Percentiles rank a stretch among this genome's conserved stretches.
Evolutionary conservation across 78 protist genomes (phyloP).

Genomic region (Dictyostelium discoideum): DNA sequence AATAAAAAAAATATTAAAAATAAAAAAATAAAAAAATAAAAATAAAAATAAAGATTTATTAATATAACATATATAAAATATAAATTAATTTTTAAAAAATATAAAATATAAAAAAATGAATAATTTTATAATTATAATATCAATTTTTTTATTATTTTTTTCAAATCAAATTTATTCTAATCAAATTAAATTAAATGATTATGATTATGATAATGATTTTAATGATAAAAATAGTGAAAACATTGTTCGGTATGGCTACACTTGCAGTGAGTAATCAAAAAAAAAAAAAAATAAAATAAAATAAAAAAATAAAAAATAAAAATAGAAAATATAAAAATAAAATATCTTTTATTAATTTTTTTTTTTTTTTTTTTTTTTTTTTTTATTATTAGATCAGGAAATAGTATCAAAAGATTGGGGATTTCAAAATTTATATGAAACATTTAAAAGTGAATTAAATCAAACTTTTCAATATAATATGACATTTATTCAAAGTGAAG

Average conservation of each 20-base stretch:
- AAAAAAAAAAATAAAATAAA: not conserved
- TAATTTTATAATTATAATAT: not conserved
- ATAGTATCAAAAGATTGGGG: conserved; percentile 24
- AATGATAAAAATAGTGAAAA: not conserved
- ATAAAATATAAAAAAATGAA: not conserved
- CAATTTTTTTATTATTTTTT: not conserved
- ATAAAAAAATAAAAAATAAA: not conserved
- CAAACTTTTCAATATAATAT: not conserved
- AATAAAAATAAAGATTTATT: too few relatives aligned
- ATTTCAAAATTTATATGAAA: not conserved
- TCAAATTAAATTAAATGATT: not conserved
- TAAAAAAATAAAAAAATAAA: too few relatives aligned
- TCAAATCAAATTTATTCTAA: not conserved
- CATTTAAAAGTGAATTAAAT: not conserved
- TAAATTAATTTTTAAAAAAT: too few relatives aligned
- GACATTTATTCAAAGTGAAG: not conserved
- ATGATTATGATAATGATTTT: not conserved
- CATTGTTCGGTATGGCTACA: not conserved
- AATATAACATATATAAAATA: too few relatives aligned
- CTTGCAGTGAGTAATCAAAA: not conserved
- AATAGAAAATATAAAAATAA: not conserved
- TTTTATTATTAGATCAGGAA: not conserved
- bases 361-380: not conserved
- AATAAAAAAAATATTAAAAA: too few relatives aligned
- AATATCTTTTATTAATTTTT: not conserved